These are phyloP conservation scores for Physocladia obscura DNA, from an alignment of 192 early-diverging fungal species.

Conservation along the genomic window DNA sequence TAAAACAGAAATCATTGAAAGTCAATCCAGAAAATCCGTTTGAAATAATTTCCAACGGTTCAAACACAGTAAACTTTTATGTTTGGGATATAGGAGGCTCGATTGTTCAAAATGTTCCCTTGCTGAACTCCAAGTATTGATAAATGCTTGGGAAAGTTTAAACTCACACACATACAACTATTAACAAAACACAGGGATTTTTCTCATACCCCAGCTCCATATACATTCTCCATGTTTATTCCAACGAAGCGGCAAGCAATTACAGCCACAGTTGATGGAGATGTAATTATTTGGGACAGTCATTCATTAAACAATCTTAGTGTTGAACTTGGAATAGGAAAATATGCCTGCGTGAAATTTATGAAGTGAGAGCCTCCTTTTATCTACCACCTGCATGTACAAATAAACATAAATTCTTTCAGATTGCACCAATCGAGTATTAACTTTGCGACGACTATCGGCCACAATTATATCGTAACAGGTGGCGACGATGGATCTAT, in stretches of 20 bases:
- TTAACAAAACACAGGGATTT: constrained; percentile 50
- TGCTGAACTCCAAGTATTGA: constrained; percentile 48
- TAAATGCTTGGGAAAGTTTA: too few species aligned
- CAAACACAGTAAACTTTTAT: constrained; percentile 46
- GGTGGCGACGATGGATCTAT: constrained; percentile 57
- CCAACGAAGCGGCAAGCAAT: constrained; percentile 48
- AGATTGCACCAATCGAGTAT: constrained; percentile 52
- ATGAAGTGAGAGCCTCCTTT: constrained; percentile 36
- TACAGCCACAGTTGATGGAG: constrained; percentile 48
- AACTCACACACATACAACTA: too few species aligned
- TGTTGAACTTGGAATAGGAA: constrained; percentile 43
- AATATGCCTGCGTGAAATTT: constrained; percentile 53
- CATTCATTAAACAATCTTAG: constrained; percentile 50
- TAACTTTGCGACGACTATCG: constrained; percentile 36
- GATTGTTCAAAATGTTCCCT: constrained; percentile 45
- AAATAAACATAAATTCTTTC: too few species aligned
- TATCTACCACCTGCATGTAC: not conserved
- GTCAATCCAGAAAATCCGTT: constrained; percentile 48
- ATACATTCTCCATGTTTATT: constrained; percentile 47
- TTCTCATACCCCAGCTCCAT: constrained; percentile 41
- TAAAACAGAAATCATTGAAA: constrained; percentile 44
- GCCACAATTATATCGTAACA: constrained; percentile 49
- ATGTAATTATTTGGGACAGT: constrained; percentile 52
- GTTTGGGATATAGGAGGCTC: constrained; percentile 29
- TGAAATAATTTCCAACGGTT: constrained; percentile 51